Conservation (phyloP, 805 yeast genomes). For the Saturnispora kantuleensis region DNA sequence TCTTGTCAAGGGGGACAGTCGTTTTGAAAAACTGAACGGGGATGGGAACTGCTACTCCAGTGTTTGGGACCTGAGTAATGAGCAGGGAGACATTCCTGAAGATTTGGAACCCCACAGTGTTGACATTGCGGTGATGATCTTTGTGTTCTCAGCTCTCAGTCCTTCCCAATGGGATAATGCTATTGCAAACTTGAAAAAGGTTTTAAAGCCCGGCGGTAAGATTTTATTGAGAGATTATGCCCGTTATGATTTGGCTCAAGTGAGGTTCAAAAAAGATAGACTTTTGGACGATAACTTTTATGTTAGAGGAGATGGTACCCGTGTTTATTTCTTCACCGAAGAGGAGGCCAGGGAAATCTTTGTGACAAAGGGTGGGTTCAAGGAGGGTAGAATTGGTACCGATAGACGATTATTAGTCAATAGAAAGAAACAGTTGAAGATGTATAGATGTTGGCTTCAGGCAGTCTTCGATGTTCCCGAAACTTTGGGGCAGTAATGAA, state of each 20-base stretch:
- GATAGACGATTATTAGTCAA: slow-evolving; percentile 88
- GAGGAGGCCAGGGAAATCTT: slow-evolving; percentile 78
- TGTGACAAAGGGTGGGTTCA: slow-evolving; percentile 40
- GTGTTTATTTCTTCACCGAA: slow-evolving; percentile 95
- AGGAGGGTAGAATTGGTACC: slow-evolving; percentile 70
- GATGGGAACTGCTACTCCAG: slow-evolving; percentile 53
- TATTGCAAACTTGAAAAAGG: slow-evolving; percentile 52
- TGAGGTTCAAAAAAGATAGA: slow-evolving; percentile 83
- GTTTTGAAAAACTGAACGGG: slow-evolving; percentile 35
- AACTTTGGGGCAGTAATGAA: slow-evolving; percentile 20
- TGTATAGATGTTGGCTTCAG: slow-evolving; percentile 96
- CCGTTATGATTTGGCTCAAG: slow-evolving; percentile 90
- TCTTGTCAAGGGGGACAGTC: slow-evolving; percentile 56
- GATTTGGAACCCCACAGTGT: slow-evolving; percentile 72
- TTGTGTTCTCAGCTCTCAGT: slow-evolving; percentile 84
- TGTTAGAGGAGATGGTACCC: slow-evolving; percentile 94
- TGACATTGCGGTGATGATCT: slow-evolving; percentile 90
- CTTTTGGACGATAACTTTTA: slow-evolving; percentile 86
- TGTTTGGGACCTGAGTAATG: slow-evolving; percentile 92
- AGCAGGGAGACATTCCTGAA: slow-evolving; percentile 67
- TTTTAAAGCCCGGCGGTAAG: slow-evolving; percentile 88
- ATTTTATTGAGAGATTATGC: slow-evolving; percentile 91
- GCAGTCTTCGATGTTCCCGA: slow-evolving; percentile 55
- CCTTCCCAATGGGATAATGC: slow-evolving; percentile 90
- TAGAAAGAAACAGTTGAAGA: slow-evolving; percentile 82